Percentiles rank a stretch among this genome's conserved stretches.
Conservation (phyloP, 768 basidiomycete species). For the Amanita rubescens region DNA sequence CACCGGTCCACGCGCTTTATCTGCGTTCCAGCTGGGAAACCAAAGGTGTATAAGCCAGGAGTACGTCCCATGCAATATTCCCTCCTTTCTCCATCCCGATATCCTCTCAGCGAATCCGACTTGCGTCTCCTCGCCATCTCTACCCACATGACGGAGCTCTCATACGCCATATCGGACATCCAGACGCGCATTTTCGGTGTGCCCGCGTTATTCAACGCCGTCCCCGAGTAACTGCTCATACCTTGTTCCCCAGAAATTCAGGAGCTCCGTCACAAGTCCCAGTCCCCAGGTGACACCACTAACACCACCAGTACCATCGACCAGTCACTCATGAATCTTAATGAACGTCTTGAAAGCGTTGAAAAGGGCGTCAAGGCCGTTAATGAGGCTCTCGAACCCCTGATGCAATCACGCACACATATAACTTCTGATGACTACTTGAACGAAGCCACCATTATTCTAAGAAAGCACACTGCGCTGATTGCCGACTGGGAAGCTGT, state of each 20-base stretch:
- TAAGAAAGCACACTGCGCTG: conserved; percentile 71
- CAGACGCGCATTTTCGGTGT: conserved; percentile 87
- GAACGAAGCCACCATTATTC: conserved; percentile 40
- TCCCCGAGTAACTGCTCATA: conserved; percentile 1
- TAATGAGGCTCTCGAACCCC: conserved; percentile 57
- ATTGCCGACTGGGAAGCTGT: conserved; percentile 75
- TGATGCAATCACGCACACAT: conserved; percentile 41
- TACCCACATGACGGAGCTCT: conserved; percentile 81
- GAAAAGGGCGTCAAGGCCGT: conserved; percentile 65
- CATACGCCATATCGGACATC: conserved; percentile 81
- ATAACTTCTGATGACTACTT: conserved; percentile 33
- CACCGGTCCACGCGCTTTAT: conserved; percentile 43
- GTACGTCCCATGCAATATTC: conserved; percentile 37
- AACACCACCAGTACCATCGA: conserved; percentile 69
- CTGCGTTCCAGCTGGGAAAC: conserved; percentile 37
- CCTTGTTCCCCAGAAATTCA: conserved; percentile 61
- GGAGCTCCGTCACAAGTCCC: conserved; percentile 84
- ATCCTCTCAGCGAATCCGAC: conserved; percentile 40
- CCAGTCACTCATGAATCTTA: conserved; percentile 69
- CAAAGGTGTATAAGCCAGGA: conserved; percentile 53
- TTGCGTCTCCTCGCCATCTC: conserved; percentile 71
- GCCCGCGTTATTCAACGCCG: conserved; percentile 13
- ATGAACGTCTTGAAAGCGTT: conserved; percentile 71
- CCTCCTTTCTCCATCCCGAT: conserved; percentile 12
- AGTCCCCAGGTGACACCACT: conserved; percentile 48